Evolutionary conservation across 78 protist species (phyloP).

Genomic region (Dictyostelium brefeldianum): DNA sequence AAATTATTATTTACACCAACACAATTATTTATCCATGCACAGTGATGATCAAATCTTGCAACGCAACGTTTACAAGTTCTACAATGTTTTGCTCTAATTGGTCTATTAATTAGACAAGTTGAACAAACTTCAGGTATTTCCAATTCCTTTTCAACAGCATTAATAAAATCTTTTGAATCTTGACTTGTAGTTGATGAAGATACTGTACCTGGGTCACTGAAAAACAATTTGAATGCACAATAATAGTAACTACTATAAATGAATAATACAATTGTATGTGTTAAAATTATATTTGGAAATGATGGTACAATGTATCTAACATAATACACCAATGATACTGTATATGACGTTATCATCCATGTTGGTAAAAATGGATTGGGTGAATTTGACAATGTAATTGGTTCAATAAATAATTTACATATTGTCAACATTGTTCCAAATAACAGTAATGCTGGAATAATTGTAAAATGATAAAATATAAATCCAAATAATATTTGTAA

Average conservation of each 20-base stretch:
- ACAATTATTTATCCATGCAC: conserved; percentile 89
- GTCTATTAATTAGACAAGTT: conserved; percentile 74
- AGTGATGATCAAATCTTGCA: conserved; percentile 90
- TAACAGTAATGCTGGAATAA: conserved; percentile 27
- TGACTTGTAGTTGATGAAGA: conserved; percentile 20
- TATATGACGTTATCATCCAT: conserved; percentile 44
- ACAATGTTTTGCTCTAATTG: conserved; percentile 86
- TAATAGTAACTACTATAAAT: conserved; percentile 1
- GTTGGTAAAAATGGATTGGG: conserved; percentile 70
- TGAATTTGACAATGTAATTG: conserved; percentile 20
- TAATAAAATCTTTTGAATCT: conserved; percentile 58
- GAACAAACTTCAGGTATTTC: conserved; percentile 68
- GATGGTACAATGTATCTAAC: conserved; percentile 33
- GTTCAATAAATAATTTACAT: conserved; percentile 51
- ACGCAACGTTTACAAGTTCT: conserved; percentile 83
- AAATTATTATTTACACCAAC: conserved; percentile 84
- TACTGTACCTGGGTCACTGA: conserved; percentile 53
- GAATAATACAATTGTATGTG: conserved; percentile 13
- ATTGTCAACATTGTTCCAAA: neutral
- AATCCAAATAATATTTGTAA: conserved; percentile 18
- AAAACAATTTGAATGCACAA: conserved; percentile 31
- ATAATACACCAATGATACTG: conserved; percentile 22
- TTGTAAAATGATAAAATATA: conserved; percentile 5
- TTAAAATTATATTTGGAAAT: conserved; percentile 20
- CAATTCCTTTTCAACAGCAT: conserved; percentile 39